These are phyloP conservation scores for Hyaloscypha hepaticicola DNA, from an alignment of 495 filamentous ascomycete species.

Conservation along the genomic window DNA sequence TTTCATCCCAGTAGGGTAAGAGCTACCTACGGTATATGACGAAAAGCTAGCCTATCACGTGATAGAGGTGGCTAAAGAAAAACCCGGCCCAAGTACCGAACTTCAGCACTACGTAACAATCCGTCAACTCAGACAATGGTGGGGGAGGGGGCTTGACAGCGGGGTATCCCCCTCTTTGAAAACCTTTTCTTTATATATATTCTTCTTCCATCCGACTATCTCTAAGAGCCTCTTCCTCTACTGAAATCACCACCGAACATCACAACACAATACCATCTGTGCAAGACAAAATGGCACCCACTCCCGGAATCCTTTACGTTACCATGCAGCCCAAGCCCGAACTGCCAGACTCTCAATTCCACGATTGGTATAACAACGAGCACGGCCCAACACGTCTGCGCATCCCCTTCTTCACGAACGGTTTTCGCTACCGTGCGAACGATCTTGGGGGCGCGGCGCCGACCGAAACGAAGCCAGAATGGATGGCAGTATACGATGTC, in stretches of 20 bases:
- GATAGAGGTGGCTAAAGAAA: neutral
- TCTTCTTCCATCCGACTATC: neutral
- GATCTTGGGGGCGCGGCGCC: slow-evolving; percentile 41
- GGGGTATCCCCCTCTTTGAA: neutral
- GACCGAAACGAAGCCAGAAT: slow-evolving; percentile 53
- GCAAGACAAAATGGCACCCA: slow-evolving; percentile 24
- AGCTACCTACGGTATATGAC: too few species aligned
- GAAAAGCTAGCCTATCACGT: neutral
- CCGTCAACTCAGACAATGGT: neutral
- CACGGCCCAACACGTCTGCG: slow-evolving; percentile 77
- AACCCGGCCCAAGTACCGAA: neutral
- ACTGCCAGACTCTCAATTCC: slow-evolving; percentile 67
- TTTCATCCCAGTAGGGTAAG: neutral
- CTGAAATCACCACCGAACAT: neutral
- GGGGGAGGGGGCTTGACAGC: neutral
- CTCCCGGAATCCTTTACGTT: slow-evolving; percentile 68
- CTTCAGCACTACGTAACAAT: neutral
- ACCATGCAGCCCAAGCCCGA: slow-evolving; percentile 70
- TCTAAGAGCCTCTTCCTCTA: neutral
- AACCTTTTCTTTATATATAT: neutral
- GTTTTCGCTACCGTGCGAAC: slow-evolving; percentile 70
- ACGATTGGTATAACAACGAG: slow-evolving; percentile 91
- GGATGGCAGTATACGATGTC: slow-evolving; percentile 79
- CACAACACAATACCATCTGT: neutral
- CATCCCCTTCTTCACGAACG: slow-evolving; percentile 69